A percentile compares a stretch with the other conserved stretches of the same genome.
Evolutionary conservation across 805 yeast species (phyloP).

Genomic region (Hanseniaspora mollemarum): DNA sequence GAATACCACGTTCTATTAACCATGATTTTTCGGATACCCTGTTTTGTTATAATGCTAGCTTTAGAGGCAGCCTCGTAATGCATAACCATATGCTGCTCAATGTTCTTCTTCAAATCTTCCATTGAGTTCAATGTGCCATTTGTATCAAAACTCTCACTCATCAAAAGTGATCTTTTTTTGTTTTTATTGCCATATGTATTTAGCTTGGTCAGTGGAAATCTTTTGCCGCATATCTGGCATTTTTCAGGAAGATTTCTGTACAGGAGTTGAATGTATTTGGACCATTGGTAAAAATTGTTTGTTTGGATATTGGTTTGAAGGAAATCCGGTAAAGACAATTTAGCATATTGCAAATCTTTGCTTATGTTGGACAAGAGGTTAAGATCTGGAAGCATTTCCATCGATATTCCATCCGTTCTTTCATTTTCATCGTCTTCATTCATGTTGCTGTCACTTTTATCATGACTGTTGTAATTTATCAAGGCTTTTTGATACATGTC

Average conservation of each 20-base stretch:
- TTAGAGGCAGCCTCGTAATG: conserved; percentile 54
- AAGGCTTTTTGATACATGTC: neutral
- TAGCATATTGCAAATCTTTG: conserved; percentile 10
- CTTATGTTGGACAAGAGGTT: conserved; percentile 4
- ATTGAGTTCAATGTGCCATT: conserved; percentile 79
- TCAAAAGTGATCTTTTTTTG: conserved; percentile 47
- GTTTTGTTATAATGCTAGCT: conserved; percentile 24
- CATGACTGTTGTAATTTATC: neutral
- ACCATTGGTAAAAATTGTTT: conserved; percentile 23
- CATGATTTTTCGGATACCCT: conserved; percentile 15
- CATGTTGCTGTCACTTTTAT: neutral
- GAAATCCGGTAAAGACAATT: conserved; percentile 14
- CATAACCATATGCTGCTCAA: conserved; percentile 33
- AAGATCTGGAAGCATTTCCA: conserved; percentile 10
- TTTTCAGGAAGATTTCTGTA: conserved; percentile 49
- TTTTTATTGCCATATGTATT: conserved; percentile 94
- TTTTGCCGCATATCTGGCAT: conserved; percentile 80
- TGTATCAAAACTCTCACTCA: conserved; percentile 43
- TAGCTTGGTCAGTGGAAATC: conserved; percentile 59
- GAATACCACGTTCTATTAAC: conserved; percentile 20
- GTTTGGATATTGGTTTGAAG: conserved; percentile 25
- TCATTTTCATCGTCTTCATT: neutral
- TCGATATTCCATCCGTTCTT: no score
- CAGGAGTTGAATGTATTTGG: conserved; percentile 26
- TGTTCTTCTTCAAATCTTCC: conserved; percentile 44